Base-by-base conservation (phyloP, 176 grass and related monocot species). In the Neostapfia colusana region DNA sequence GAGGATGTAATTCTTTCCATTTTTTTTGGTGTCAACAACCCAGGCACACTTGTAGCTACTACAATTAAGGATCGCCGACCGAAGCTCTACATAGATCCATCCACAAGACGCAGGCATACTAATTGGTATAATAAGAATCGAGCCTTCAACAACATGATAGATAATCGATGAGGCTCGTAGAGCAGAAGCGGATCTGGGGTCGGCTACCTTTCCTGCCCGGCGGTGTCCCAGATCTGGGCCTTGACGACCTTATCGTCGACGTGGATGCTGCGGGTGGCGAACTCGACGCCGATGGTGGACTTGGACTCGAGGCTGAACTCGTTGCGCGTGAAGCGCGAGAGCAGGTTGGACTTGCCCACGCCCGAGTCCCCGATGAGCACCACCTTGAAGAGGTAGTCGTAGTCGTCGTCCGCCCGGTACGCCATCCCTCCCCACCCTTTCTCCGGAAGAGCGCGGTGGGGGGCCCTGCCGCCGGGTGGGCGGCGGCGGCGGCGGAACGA, bases 241-340 rank as follows among this genome's bases (percentile, higher is more conserved):
- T 93, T 93, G 82, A 93, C 71, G 77, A 89, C 86, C 80, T 93
- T 93, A 45, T 87, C 90, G 10, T 93, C 84, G 84, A 90, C 91
- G 66, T 50, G 59, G 82, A 93, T 82, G 85, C 69, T 93, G 43
- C 90, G 86, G 23, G 90, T 92, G 72, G 90, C 90, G 80, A 98
- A 98, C 85, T 98, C 95, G 68, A 98, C 95, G n/a, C 91, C 95
- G 82, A 98, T 98, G 73, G 95, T 98, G 82, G 95, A 94, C 73
- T 98, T 98, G 51, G 91, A 94, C 77, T 98, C 91, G 74, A 94
- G 91, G 85, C 91, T 92, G 80, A 93, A 93, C 88, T 90, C 87
- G 85, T 90, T 90, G 75, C 91, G 85, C 50, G 91, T 85, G 82
- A 93, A 93, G 6, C 87, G 85, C 20, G 88, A 88, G 17, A 93